Evolutionary conservation across 73 alveolate species (phyloP), one percentile per base, ranked within the genome.

Genomic region (Paramecium sonneborni): DNA sequence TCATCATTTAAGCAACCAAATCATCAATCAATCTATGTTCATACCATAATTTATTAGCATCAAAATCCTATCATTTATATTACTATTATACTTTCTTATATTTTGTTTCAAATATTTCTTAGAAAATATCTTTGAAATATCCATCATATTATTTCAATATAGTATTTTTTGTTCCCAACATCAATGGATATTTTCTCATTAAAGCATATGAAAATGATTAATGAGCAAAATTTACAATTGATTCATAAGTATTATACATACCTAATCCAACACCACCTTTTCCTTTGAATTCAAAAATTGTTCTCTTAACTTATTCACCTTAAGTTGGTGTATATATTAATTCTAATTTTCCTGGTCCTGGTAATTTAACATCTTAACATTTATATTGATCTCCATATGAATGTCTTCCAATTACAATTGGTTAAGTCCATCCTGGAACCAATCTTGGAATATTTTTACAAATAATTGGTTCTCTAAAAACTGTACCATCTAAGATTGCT

Each of bases 361-460:
- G 62, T 30, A 95, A 94, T 52, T 95, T 96, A 70, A 86, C 46
- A 56, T 96, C 98, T 32, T 96, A 93, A 69, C 98, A 97, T 90
- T 94, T 93, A 95, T 96, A 96, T 87, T 96, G 95, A 93, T 96
- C 98, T 52, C 98, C 99, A 92, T 89, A 95, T 68, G 97, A 97
- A 94, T 97, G 99, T 89, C 99, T 93, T 30, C 98, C 99, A 76
- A 97, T 96, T 34, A 97, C 92, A 82, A 97, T 96, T 0, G 99
- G 99, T 62, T 96, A 39, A 43, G 96, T 92, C 99, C 99, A 97
- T 30, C 98, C 98, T 52, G 99, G 98, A 15, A 97, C 99, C 21
- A 94, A 91, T 84, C 96, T 90, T 55, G 99, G 99, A 76, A 96
- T 94, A 76, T 96, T 96, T 58, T 86, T 91, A 94, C 97, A 92